A percentile compares a stretch with the other conserved stretches of the same genome.
phyloP scores from a whole-genome alignment of 1,284 basidiomycete genomes.

The Cryptococcus jaspeensis region DNA sequence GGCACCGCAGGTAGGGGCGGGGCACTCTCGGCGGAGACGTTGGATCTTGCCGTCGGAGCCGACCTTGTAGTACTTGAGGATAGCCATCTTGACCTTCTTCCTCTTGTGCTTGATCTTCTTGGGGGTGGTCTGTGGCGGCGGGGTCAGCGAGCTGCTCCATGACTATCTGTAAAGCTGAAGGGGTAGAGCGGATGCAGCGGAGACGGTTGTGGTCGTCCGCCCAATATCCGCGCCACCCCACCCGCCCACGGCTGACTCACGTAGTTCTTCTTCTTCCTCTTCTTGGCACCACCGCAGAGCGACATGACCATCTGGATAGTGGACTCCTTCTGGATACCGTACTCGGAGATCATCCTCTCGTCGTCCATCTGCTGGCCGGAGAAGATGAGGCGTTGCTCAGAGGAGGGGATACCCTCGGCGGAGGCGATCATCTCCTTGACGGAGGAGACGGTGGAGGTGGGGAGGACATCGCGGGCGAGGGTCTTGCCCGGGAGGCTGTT shows the following conservation, averaged over 20 bases:
- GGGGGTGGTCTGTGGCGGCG: constrained; percentile 69
- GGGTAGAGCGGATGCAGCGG: constrained; percentile 11
- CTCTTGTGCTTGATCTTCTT: constrained; percentile 99
- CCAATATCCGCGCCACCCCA: too few relatives aligned
- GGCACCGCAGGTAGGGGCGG: constrained; percentile 79
- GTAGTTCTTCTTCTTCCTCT: constrained; percentile 99
- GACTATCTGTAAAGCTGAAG: not conserved
- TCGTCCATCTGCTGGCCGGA: constrained; percentile 98
- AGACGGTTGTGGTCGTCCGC: constrained; percentile 58
- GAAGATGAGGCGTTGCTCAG: constrained; percentile 97
- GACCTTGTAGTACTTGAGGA: constrained; percentile 98
- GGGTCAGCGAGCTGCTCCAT: not conserved
- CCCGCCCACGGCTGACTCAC: constrained; percentile 22
- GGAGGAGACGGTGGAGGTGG: constrained; percentile 93
- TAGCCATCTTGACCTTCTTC: constrained; percentile 98
- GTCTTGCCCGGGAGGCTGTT: constrained; percentile 95
- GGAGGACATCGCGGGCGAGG: constrained; percentile 88
- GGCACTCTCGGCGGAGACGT: constrained; percentile 93
- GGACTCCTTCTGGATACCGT: constrained; percentile 95
- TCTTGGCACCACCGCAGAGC: constrained; percentile 80
- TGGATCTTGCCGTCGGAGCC: constrained; percentile 99
- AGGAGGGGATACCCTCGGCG: constrained; percentile 79
- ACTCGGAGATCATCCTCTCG: constrained; percentile 83
- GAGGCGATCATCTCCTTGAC: constrained; percentile 96
- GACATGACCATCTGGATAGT: constrained; percentile 95